Evolutionary conservation across 2,329 filamentous ascomycete species (phyloP), one percentile per base, ranked within the genome.

Genomic region (Torrubiellomyces zombiae): DNA sequence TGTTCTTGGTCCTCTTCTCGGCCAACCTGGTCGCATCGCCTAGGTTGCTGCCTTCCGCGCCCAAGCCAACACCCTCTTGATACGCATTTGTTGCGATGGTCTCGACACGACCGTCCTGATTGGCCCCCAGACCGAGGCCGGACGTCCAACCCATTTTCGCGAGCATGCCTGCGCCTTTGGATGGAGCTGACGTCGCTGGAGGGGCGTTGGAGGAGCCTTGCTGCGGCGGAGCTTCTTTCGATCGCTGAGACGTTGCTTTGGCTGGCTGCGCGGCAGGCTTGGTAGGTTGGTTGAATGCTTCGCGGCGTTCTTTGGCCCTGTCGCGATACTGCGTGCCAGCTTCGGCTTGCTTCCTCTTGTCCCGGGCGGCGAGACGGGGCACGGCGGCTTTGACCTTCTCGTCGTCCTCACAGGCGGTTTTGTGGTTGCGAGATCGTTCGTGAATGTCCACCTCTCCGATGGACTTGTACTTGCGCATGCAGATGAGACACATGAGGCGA

Each of bases 71-170:
- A 11, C 75, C 75, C 10, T 71, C 64, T 12, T 66, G 58, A 43
- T 80, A 81, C 7, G 71, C 61, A 26, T 67, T 62, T 9, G 71
- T 71, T 16, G 63, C 60, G 27, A 80, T 67, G 4, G 68, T 69
- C 25, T 73, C 64, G 0, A 66, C 75, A 21, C 67, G 59, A 0
- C 75, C 75, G 5, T 60, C 60, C 5, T 67, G 69, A 22, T 64
- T 60, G 0, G 64, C 69, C 3, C 75, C 75, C 4, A 80, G 54
- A 0, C 75, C 74, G 28, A 63, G 58, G 7, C 75, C 75, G 1
- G 60, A 55, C 13, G 55, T 67, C 74, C 74, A 80, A 14, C 75
- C 75, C 67, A 78, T 76, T 54, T 79, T 80, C 19, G 70, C 67
- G 19, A 81, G 55, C 40, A 80, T 58, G 3, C 68, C 67, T 0